Base-by-base conservation (phyloP, 2,329 filamentous ascomycete species). In the Metarhizium brunneum region DNA sequence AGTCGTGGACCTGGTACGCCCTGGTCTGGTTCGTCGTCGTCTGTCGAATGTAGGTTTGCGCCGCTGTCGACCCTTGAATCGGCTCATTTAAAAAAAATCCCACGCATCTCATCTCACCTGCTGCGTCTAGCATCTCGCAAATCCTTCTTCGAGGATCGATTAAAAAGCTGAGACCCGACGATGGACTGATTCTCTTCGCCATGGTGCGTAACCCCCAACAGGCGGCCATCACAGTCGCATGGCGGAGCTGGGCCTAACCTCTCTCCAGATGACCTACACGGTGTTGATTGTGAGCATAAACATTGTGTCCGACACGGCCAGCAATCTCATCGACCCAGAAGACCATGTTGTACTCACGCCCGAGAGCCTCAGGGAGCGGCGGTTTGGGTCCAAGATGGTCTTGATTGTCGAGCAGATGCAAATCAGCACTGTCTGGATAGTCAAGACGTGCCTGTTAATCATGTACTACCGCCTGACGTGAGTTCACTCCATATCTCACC, bases 351-450 rank as follows among this genome's bases (percentile, higher is more conserved):
- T 0, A 58, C 64, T 2, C 69, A 85, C 81, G 0, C 71, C 75
- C 0, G 58, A 69, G 0, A 72, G 71, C 40, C 73, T 76, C 52
- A 61, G 59, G 4, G 68, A 73, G 38, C 71, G 80, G 50, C 64
- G 71, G 0, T 69, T 66, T 38, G 83, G 83, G 14, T 83, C 80
- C 51, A 86, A 86, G 72, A 77, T 82, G 70, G 81, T 85, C 1
- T 71, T 85, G 45, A 76, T 83, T 8, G 78, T 81, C 2, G 83
- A 86, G 60, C 74, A 85, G 66, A 76, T 78, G 62, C 86, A 87
- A 71, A 71, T 85, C n/a, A 71, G 82, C 53, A 76, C 78, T 8
- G 78, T 79, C 32, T 84, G 79, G 76, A 66, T 71, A 0, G 72
- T 82, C 59, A 84, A 84, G 64, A 66, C 71, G 8, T 84, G 80